A percentile compares a stretch with the other conserved stretches of the same genome.
Conservation (phyloP, 805 yeast species). For the Saccharomycopsis synnaedendra region DNA sequence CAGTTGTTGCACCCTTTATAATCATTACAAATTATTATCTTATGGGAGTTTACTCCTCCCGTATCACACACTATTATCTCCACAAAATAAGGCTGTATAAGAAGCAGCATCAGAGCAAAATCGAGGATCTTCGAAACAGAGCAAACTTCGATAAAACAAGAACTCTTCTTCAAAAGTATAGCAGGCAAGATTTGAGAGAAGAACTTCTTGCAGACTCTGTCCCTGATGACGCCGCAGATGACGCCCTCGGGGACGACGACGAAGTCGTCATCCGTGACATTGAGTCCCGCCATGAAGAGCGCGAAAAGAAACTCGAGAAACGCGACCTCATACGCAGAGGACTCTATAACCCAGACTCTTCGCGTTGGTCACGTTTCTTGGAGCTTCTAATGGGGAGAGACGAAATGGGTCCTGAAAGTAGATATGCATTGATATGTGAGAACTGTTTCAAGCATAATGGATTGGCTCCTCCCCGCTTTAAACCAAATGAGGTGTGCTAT, state of each 20-base stretch:
- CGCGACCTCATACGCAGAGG: constrained; percentile 10
- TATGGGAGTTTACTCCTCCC: constrained; percentile 1
- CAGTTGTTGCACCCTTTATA: neutral
- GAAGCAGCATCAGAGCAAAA: constrained; percentile 3
- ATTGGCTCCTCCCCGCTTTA: constrained; percentile 33
- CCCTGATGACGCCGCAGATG: neutral
- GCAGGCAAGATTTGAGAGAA: constrained; percentile 9
- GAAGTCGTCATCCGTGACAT: neutral
- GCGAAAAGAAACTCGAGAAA: constrained; percentile 8
- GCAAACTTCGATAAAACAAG: constrained; percentile 14
- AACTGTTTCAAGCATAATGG: constrained; percentile 35
- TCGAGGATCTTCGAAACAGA: constrained; percentile 9
- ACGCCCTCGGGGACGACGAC: neutral
- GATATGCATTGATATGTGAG: constrained; percentile 34
- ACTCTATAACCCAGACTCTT: constrained; percentile 5
- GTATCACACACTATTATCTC: constrained; percentile 3
- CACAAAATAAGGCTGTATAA: constrained; percentile 7
- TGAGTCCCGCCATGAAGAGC: constrained; percentile 6
- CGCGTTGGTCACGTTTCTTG: neutral
- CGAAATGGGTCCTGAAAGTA: constrained; percentile 26
- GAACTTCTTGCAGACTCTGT: neutral
- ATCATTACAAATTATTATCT: neutral
- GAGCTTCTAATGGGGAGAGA: constrained; percentile 22
- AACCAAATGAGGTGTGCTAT: constrained; percentile 26
- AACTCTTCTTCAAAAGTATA: constrained; percentile 13